These are phyloP conservation scores for Solanum phureja DNA, from an alignment of 257 asterid genomes.

Conservation along the genomic window DNA sequence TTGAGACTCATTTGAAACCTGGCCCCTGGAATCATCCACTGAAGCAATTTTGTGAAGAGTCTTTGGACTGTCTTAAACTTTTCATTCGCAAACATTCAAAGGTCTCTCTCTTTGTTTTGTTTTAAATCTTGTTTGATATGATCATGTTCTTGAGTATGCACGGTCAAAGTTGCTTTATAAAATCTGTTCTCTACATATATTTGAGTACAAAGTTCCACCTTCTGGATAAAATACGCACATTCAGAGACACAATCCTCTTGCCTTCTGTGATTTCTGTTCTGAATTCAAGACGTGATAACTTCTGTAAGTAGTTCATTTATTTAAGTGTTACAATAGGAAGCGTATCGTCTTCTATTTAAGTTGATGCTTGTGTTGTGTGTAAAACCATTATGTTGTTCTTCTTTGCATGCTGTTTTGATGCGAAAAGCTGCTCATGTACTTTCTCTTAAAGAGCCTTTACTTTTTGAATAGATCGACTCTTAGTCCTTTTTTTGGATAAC, in stretches of 20 bases:
- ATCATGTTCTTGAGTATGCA: background rate
- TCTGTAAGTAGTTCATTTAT: background rate
- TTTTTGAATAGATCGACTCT: background rate
- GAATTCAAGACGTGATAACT: background rate
- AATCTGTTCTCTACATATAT: background rate
- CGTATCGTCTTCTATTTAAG: background rate
- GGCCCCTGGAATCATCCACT: slow-evolving; percentile 77
- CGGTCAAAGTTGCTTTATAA: background rate
- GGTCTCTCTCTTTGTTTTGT: slow-evolving; percentile 28
- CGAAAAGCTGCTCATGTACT: background rate
- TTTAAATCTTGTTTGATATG: background rate
- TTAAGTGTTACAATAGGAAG: background rate
- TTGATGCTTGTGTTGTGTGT: background rate
- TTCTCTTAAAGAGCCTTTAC: background rate
- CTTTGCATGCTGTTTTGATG: background rate
- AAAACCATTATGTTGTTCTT: background rate
- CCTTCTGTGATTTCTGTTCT: background rate
- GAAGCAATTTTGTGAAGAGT: slow-evolving; percentile 51
- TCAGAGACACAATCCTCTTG: background rate
- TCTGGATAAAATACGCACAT: background rate
- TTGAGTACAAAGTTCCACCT: background rate
- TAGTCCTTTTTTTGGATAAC: background rate
- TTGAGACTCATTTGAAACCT: slow-evolving; percentile 62
- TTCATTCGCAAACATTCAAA: slow-evolving; percentile 64
- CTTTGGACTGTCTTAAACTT: slow-evolving; percentile 56